Percentiles rank a stretch among this genome's conserved stretches.
phyloP scores from a whole-genome alignment of 2,329 filamentous ascomycete species.

The Beauveria medogensis region DNA sequence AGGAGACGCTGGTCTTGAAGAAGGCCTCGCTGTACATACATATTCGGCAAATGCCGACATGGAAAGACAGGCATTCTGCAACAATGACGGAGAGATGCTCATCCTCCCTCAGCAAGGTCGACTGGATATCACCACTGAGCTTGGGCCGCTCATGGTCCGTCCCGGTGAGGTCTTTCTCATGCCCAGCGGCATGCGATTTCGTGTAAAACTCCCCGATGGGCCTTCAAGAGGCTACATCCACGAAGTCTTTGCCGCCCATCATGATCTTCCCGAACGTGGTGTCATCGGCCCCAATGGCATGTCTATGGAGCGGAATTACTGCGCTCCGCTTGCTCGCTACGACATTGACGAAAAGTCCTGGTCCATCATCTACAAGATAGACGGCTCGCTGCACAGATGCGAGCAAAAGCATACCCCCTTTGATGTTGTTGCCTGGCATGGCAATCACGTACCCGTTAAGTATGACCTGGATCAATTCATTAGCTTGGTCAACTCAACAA shows the following conservation, averaged over 20 bases:
- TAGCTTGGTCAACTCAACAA: constrained; percentile 48
- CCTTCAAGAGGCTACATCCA: constrained; percentile 58
- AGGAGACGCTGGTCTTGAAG: constrained; percentile 39
- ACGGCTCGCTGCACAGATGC: constrained; percentile 51
- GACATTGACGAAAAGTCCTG: constrained; percentile 47
- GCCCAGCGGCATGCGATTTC: constrained; percentile 51
- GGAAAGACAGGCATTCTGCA: constrained; percentile 39
- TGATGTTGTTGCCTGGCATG: constrained; percentile 65
- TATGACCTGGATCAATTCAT: constrained; percentile 50
- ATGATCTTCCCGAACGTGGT: constrained; percentile 58
- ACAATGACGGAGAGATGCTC: constrained; percentile 58
- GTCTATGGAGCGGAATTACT: constrained; percentile 58
- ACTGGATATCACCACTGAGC: constrained; percentile 60
- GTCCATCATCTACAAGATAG: constrained; percentile 53
- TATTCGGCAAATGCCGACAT: constrained; percentile 40
- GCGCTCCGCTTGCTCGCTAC: constrained; percentile 52
- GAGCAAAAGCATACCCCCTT: constrained; percentile 59
- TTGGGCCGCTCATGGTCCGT: constrained; percentile 55
- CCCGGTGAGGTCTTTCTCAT: constrained; percentile 62
- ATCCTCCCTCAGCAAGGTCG: constrained; percentile 58
- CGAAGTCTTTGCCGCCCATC: constrained; percentile 58
- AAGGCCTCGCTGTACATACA: constrained; percentile 41
- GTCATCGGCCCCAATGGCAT: constrained; percentile 59
- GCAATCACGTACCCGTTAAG: constrained; percentile 56
- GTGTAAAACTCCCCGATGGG: constrained; percentile 33